Conservation (phyloP, 768 basidiomycete species). For the Rhizopogon rudus region DNA sequence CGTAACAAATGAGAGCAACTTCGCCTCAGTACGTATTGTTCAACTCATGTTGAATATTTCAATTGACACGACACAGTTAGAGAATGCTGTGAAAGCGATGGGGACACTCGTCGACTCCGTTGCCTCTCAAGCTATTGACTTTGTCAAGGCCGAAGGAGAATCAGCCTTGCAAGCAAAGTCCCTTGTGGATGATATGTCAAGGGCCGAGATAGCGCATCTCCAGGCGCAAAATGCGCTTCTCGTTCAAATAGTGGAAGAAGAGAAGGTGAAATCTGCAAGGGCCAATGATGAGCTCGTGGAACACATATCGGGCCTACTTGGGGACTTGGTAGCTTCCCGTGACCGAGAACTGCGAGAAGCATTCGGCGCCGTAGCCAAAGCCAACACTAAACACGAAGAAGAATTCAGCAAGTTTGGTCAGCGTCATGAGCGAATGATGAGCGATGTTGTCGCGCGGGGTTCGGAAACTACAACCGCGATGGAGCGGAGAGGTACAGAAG, state of each 20-base stretch:
- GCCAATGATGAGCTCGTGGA: constrained; percentile 73
- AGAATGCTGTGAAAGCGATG: constrained; percentile 55
- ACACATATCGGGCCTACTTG: constrained; percentile 67
- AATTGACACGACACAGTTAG: constrained; percentile 31
- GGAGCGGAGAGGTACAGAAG: constrained; percentile 43
- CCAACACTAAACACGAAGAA: constrained; percentile 52
- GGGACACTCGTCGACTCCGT: constrained; percentile 56
- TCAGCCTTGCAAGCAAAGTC: constrained; percentile 44
- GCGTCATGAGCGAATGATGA: constrained; percentile 44
- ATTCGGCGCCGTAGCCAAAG: constrained; percentile 46
- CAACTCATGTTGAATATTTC: background rate
- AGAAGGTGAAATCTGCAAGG: constrained; percentile 60
- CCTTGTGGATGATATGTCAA: constrained; percentile 41
- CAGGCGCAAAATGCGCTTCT: constrained; percentile 69
- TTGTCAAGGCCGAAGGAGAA: constrained; percentile 51
- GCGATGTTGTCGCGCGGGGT: constrained; percentile 36
- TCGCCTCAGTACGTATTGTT: constrained; percentile 33
- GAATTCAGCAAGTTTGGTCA: constrained; percentile 42
- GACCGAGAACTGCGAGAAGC: constrained; percentile 61
- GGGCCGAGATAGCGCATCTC: constrained; percentile 54
- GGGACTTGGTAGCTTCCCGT: constrained; percentile 62
- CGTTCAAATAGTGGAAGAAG: constrained; percentile 53
- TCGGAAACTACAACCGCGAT: constrained; percentile 36
- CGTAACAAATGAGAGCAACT: constrained; percentile 37
- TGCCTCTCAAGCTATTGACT: constrained; percentile 50